Conservation (phyloP, 495 filamentous ascomycete species). For the Articulospora tetracladia region DNA sequence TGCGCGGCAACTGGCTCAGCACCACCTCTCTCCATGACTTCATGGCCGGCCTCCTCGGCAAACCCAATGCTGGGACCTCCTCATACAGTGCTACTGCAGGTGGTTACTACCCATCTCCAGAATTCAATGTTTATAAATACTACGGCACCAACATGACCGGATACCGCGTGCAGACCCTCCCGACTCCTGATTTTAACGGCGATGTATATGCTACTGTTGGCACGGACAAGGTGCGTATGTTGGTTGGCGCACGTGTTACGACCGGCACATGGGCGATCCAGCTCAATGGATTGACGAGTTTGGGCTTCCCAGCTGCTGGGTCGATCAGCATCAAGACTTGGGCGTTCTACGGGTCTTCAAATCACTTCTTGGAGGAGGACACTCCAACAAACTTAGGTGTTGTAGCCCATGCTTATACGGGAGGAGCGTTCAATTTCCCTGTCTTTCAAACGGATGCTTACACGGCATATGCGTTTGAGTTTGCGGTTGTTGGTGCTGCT, state of each 20-base stretch:
- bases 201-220: conserved; percentile 32
- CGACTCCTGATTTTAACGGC: conserved; percentile 25
- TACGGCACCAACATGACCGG: conserved; percentile 38
- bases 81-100: conserved; percentile 13
- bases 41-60: conserved; percentile 30
- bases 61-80: conserved; percentile 23
- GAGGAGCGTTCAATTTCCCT: neutral
- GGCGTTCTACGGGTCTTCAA: conserved; percentile 11
- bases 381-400: neutral
- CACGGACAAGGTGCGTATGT: conserved; percentile 23
- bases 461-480: neutral
- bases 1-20: conserved; percentile 37
- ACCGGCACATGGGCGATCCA: conserved; percentile 30
- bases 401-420: neutral
- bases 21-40: conserved; percentile 33
- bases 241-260: conserved; percentile 25
- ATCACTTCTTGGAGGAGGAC: neutral
- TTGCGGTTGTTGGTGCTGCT: too few species aligned
- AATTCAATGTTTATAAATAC: conserved; percentile 42
- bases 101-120: conserved; percentile 15
- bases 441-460: neutral
- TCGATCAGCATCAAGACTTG: conserved; percentile 29
- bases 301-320: conserved; percentile 30
- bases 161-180: conserved; percentile 26
- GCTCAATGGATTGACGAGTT: conserved; percentile 21